Evolutionary conservation across 2,329 filamentous ascomycete genomes (phyloP).

Genomic region (Zymoseptoria pseudotritici): DNA sequence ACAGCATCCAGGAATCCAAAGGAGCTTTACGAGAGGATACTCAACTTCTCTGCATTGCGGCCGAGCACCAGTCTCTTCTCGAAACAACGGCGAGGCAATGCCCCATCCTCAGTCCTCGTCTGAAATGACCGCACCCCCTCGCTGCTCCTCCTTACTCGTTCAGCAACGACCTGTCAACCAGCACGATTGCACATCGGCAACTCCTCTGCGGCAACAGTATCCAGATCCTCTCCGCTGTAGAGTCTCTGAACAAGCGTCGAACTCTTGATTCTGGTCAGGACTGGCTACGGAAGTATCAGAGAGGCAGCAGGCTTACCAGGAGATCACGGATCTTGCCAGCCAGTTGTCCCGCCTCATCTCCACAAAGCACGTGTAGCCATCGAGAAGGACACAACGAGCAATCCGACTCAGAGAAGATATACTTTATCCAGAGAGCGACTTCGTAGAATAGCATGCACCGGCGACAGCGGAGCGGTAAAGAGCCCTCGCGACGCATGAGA

Average conservation of each 20-base stretch:
- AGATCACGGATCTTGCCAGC: too few relatives aligned
- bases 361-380: too few relatives aligned
- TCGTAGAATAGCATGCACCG: too few relatives aligned
- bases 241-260: conserved; percentile 7
- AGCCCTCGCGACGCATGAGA: too few relatives aligned
- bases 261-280: background rate
- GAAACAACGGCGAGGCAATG: conserved; percentile 4
- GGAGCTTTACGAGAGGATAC: background rate
- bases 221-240: conserved; percentile 6
- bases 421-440: too few relatives aligned
- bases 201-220: conserved; percentile 6
- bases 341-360: too few relatives aligned
- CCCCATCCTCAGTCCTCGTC: conserved; percentile 3
- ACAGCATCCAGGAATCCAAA: too few relatives aligned
- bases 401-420: too few relatives aligned
- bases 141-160: conserved; percentile 3
- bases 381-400: too few relatives aligned
- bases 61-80: background rate
- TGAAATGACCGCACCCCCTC: conserved; percentile 9
- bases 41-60: background rate
- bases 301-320: too few relatives aligned
- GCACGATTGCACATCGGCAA: conserved; percentile 9
- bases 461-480: too few relatives aligned
- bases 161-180: conserved; percentile 4
- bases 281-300: too few relatives aligned